Evolutionary conservation across 2,329 filamentous ascomycete species (phyloP), one percentile per base, ranked within the genome.

Genomic region (Sporothrix pseudoabietina): DNA sequence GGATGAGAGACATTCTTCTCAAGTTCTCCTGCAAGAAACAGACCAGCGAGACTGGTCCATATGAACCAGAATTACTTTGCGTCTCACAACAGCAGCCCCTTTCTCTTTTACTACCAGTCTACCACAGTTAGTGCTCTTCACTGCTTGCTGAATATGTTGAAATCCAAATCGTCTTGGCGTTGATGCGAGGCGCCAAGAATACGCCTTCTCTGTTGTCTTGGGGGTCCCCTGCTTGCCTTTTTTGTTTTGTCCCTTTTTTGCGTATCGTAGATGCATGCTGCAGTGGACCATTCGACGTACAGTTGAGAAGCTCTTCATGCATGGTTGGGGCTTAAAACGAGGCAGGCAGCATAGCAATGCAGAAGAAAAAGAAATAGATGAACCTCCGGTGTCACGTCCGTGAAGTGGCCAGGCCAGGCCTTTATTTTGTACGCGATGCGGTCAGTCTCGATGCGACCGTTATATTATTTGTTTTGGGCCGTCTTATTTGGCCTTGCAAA

Each of bases 361-460:
- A 59, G 22, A 32, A 55, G 52, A 4, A 44, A 32, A 44, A 19
- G 12, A 49, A 68, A n/a, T 68, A 68, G 41, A 68, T 52, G 63
- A 52, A 47, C 22, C 41, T 69, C 47, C 65, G 47, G 65, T 69
- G 65, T 69, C 47, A 69, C 65, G 65, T 69, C 65, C 65, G 65
- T 44, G 6, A 32, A 26, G 4, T 16, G 61, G 61, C 39, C 61
- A 44, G 39, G 39, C n/a, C 22, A 47, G 59, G 59, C 35, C 59
- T 39, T 35, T 35, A 8, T 16, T n/a, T n/a, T 26, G 61, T 39
- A 65, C 35, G 61, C 61, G 61, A 65, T 47, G 61, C 39, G 61
- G 61, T 26, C 61, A 26, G 39, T 22, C 61, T 6, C 39, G 39
- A 65, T 47, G 61, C 61, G 61, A 39, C 39, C 39, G 30, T n/a